Conservation (phyloP, 345 rosid species). For the Zanthoxylum bungeanum region DNA sequence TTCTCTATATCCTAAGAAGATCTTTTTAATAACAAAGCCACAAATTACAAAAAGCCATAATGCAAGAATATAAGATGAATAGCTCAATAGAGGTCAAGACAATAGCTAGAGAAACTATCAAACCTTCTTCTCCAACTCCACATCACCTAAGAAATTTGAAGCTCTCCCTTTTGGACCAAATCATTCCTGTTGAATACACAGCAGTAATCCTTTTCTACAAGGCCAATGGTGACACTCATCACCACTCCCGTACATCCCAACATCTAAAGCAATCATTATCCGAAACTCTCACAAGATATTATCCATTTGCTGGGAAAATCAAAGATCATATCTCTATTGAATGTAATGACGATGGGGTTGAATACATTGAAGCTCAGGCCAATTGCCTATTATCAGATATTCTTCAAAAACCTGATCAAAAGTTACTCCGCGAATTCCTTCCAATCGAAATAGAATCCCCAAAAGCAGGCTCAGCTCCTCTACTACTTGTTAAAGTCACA, state of each 20-base stretch:
- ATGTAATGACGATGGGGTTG: background rate
- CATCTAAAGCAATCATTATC: background rate
- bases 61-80: background rate
- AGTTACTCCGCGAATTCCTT: conserved; percentile 25
- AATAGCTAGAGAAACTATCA: conserved; percentile 7
- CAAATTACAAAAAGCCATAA: background rate
- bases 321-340: background rate
- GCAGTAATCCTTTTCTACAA: conserved; percentile 23
- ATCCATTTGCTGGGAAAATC: background rate
- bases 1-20: background rate
- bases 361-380: conserved; percentile 33
- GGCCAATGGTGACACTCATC: background rate
- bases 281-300: background rate
- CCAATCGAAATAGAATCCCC: conserved; percentile 28
- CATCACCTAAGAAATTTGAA: background rate
- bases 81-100: background rate
- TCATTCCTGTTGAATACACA: conserved; percentile 17
- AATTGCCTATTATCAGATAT: conserved; percentile 24
- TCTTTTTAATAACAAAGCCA: background rate
- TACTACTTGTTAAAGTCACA: conserved; percentile 34
- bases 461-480: conserved; percentile 25
- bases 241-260: background rate
- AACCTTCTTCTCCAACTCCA: conserved; percentile 30
- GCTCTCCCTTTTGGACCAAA: conserved; percentile 32
- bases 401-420: conserved; percentile 22